Evolutionary conservation across 352 stramenopile genomes (phyloP), one percentile per base, ranked within the genome.

Genomic region (Pythium utonaiense): DNA sequence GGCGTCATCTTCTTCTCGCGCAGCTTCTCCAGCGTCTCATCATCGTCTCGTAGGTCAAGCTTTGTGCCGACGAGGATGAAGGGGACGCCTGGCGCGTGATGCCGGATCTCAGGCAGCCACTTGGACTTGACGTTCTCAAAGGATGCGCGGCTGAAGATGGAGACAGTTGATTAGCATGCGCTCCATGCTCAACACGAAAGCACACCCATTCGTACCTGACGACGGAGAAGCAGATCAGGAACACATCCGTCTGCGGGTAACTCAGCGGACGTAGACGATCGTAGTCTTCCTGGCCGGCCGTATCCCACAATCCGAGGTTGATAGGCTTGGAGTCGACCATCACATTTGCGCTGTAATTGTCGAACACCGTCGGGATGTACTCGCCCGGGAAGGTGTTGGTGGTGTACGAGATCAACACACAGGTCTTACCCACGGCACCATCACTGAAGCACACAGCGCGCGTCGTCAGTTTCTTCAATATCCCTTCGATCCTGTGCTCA

Each of bases 61-160:
- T 98, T 98, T n/a, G 92, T 98, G 30, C 95, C 94, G 0, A 98
- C 93, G 17, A 98, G 77, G 62, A 98, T 97, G 73, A 98, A 98
- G 3, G 94, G 94, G 31, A 98, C 89, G 31, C 88, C 85, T 4
- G 86, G 89, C 16, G 86, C 83, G 55, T 96, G 82, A 59, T 95
- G 86, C 57, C 83, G 78, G 63, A 97, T 95, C 68, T 97, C 91
- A 1, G 88, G 88, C 28, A 93, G 74, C 90, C 89, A 97, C 67
- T 98, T 98, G 64, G 86, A 90, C 66, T 93, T 93, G 41, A 98
- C 90, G 70, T 98, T 98, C 64, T 98, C 93, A 69, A 98, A 98
- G 9, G 88, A 97, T 6, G 85, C 88, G 17, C 86, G 87, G 62
- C 84, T 96, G 50, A 56, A 25, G 19, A 27, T 5, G 14, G 6